A percentile compares a stretch with the other conserved stretches of the same genome.
phyloP scores from a whole-genome alignment of 2,329 filamentous ascomycete species.

The Fusarium bulbicola region DNA sequence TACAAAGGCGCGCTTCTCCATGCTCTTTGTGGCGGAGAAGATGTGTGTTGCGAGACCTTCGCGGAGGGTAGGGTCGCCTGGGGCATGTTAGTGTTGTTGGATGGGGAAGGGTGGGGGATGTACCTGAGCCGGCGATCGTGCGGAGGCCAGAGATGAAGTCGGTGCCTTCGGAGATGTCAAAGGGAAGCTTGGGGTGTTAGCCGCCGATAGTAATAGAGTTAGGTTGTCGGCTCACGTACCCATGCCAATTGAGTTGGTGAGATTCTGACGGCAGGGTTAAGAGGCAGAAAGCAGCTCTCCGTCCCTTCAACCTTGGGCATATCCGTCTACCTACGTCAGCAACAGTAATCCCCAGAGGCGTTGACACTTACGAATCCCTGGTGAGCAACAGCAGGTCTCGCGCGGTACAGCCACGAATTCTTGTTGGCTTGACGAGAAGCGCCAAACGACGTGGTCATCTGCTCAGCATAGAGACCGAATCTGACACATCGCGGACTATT shows the following conservation, averaged over 20 bases:
- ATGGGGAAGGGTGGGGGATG: fast-evolving
- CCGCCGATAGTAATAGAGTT: fast-evolving
- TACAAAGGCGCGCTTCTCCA: constrained; percentile 59
- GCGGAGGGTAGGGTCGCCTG: constrained; percentile 56
- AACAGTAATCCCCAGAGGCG: fast-evolving
- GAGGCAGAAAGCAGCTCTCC: constrained; percentile 38
- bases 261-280: constrained; percentile 36
- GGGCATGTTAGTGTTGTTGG: background rate
- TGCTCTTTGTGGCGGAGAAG: constrained; percentile 57
- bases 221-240: background rate
- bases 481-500: constrained; percentile 54
- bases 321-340: constrained; percentile 26
- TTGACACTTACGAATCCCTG: constrained; percentile 37
- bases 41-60: constrained; percentile 61
- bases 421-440: constrained; percentile 44
- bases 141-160: constrained; percentile 52
- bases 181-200: constrained; percentile 27
- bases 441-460: constrained; percentile 52
- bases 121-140: constrained; percentile 57
- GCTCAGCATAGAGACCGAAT: constrained; percentile 53
- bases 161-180: constrained; percentile 52
- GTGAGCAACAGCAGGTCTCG: constrained; percentile 45
- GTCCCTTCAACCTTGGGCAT: constrained; percentile 38
- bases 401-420: constrained; percentile 46
- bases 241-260: constrained; percentile 40